Percentiles rank a stretch among this genome's conserved stretches.
phyloP scores from a whole-genome alignment of 1,139 yeast genomes.

The Hyphopichia burtonii region DNA sequence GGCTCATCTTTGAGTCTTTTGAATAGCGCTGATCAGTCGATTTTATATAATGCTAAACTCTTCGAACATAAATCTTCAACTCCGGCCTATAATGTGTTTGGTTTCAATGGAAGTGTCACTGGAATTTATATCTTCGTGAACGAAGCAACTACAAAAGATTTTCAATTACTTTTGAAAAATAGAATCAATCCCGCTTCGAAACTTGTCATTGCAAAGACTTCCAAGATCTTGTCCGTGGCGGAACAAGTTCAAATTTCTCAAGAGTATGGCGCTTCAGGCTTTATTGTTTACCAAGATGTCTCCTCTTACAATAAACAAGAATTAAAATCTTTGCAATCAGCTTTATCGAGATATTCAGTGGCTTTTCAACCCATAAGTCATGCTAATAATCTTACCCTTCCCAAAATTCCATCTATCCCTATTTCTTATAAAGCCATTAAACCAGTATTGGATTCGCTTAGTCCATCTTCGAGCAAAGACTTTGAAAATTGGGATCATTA shows the following conservation, averaged over 20 bases:
- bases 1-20: constrained; percentile 22
- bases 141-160: constrained; percentile 32
- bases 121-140: constrained; percentile 32
- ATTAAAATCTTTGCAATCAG: constrained; percentile 10
- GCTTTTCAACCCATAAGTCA: constrained; percentile 9
- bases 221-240: constrained; percentile 16
- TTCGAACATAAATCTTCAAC: constrained; percentile 28
- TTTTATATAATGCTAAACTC: constrained; percentile 26
- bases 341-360: constrained; percentile 24
- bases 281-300: constrained; percentile 26
- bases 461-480: constrained; percentile 5
- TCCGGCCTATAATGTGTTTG: constrained; percentile 38
- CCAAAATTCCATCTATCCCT: constrained; percentile 35
- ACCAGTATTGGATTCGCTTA: constrained; percentile 34
- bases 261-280: constrained; percentile 26
- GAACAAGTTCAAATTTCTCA: constrained; percentile 31
- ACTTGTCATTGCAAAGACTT: constrained; percentile 30
- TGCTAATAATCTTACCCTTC: constrained; percentile 6
- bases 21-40: constrained; percentile 11
- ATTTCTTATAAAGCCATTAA: constrained; percentile 28
- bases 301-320: constrained; percentile 9
- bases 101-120: constrained; percentile 24
- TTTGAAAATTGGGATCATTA: constrained; percentile 27
- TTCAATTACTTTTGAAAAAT: constrained; percentile 17
- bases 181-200: constrained; percentile 21